Evolutionary conservation across 192 early-diverging fungal genomes (phyloP), one percentile per base, ranked within the genome.

Genomic region (Entomortierella parvispora): DNA sequence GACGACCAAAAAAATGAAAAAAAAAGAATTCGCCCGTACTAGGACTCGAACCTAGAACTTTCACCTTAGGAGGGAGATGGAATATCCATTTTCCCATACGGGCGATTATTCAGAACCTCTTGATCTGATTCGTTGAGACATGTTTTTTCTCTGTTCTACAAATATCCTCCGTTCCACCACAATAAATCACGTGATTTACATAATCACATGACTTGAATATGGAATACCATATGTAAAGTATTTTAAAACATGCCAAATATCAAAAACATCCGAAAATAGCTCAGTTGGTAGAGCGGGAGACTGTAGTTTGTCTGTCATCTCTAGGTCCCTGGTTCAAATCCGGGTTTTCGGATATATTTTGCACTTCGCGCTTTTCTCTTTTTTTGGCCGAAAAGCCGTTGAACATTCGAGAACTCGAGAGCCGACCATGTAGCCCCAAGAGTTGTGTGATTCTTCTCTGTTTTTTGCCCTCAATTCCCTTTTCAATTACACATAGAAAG

Each of bases 1-100:
- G n/a, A n/a, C n/a, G n/a, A n/a, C n/a, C n/a, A n/a, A n/a, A 31
- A 57, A 55, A 40, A 62, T 58, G 9, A 15, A 4, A 15, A 26
- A 69, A 78, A 78, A 69, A 45, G 48, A n/a, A 56, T 45, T 5
- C 82, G 82, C 84, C 84, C 84, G 71, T 63, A 80, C 82, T 82
- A 83, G 84, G 84, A 83, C 80, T 85, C 84, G 84, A 85, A 85
- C 84, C 84, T 83, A 82, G 82, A 83, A 85, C 82, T 81, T 85
- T 81, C 82, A 82, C 82, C 84, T 85, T 85, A 85, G 84, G 84
- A 85, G 84, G 84, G 82, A 82, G 82, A 85, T 82, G 84, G 82
- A 82, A 83, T 85, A 85, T 85, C 84, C 84, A 85, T 83, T 85
- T 76, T 82, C 82, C 84, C 83, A 85, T 80, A 62, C 58, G 84